phyloP scores from a whole-genome alignment of 306 rosid species.

The Fragaria nilgerrensis region DNA sequence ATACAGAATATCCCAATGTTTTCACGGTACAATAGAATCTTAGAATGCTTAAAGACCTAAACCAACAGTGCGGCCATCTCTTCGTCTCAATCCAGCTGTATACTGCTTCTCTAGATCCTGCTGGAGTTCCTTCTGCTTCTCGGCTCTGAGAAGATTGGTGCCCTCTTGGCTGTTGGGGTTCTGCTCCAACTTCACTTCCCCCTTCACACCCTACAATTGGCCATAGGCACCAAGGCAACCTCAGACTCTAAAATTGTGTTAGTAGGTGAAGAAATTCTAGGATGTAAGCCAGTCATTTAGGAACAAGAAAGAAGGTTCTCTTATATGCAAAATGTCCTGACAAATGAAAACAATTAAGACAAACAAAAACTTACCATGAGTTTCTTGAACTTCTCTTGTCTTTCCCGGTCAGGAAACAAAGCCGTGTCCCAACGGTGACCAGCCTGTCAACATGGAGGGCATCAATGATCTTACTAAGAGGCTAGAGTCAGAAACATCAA shows the following conservation, averaged over 20 bases:
- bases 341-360: background rate
- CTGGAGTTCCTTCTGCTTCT: conserved; percentile 91
- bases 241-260: conserved; percentile 98
- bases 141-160: conserved; percentile 44
- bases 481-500: background rate
- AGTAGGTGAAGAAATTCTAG: conserved; percentile 61
- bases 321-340: conserved; percentile 16
- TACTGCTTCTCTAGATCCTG: conserved; percentile 92
- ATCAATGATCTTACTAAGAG: conserved; percentile 6
- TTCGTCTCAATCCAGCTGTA: conserved; percentile 89
- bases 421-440: conserved; percentile 85
- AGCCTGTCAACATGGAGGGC: conserved; percentile 44
- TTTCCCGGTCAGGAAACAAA: conserved; percentile 69
- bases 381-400: conserved; percentile 96
- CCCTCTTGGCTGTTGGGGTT: conserved; percentile 43
- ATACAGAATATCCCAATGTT: background rate
- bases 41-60: conserved; percentile 66
- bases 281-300: conserved; percentile 45
- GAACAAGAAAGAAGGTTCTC: conserved; percentile 20
- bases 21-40: background rate
- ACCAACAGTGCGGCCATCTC: conserved; percentile 99
- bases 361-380: conserved; percentile 79
- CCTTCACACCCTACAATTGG: conserved; percentile 98
- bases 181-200: conserved; percentile 63
- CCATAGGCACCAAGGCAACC: conserved; percentile 98